Base-by-base conservation (phyloP, 1,284 basidiomycete species). In the Tylopilus microsporus region DNA sequence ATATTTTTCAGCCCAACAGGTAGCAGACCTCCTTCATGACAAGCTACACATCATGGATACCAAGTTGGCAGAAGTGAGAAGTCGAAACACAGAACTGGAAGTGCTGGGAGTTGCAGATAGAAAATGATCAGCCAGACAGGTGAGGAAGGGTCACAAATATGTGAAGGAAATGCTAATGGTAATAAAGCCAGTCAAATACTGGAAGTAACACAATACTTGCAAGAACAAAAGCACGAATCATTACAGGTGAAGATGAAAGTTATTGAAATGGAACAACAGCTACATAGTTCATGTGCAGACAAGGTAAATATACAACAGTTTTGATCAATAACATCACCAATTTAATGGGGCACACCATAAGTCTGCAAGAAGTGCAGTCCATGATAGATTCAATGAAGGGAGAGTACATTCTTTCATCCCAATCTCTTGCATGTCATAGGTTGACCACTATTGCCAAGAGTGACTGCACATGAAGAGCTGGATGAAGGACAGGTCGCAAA, bases 21-120 rank as follows among this genome's bases (percentile, higher is more conserved):
- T 83, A 39, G 78, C 74, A 21, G 81, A 82, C 52, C 65, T 82
- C 12, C 71, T 82, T 5, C 76, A 80, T n/a, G 78, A 81, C 60
- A 81, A 81, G 59, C 68, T 82, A 1, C 75, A 79, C 45, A 65
- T 73, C 50, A 73, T 79, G 58, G 73, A 76, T 4, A 69, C 75
- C 5, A 75, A 80, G 55, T 62, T 83, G 0, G 76, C 74, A 10
- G 77, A 81, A 55, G 65, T 76, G 0, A 75, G 75, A 59, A 68
- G 68, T 16, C 74, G 75, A 16, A 65, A 78, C 30, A 63, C 68
- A 19, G 77, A 79, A 45, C 68, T 79, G 3, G 78, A 82, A 66
- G 67, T 63, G 25, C 68, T 69, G 55, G 72, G 71, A 51, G 60
- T 47, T 58, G 63, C 64, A 13, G 71, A 69, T 32, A 69, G 65